phyloP scores from a whole-genome alignment of 2,329 filamentous ascomycete species.

The Pezizomycotina sp. region DNA sequence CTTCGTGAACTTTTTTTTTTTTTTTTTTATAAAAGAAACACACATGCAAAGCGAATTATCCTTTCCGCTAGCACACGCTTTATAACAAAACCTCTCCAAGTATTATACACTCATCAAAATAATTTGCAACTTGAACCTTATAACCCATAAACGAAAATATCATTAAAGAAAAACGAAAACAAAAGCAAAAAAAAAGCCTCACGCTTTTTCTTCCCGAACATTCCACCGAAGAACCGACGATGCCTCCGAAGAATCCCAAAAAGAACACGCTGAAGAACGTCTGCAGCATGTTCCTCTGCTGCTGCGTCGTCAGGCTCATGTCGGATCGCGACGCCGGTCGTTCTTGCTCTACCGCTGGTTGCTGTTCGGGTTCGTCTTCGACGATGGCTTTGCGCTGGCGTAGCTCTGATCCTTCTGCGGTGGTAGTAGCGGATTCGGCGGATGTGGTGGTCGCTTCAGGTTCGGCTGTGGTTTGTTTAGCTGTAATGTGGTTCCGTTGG shows the following conservation, averaged over 20 bases:
- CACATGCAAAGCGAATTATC: neutral
- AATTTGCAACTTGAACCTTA: neutral
- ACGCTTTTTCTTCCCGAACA: too few species aligned
- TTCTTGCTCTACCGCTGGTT: conserved; percentile 10
- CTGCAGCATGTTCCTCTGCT: conserved; percentile 11
- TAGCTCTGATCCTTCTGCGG: too few species aligned
- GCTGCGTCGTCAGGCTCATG: conserved; percentile 14
- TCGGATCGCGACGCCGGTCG: neutral
- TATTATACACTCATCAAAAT: neutral
- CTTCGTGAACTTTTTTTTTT: conserved; percentile 5
- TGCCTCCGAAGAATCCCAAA: too few species aligned
- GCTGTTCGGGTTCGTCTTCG: conserved; percentile 8
- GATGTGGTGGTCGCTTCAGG: too few species aligned
- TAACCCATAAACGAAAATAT: neutral
- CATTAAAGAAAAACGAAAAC: neutral
- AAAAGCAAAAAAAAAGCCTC: conserved; percentile 4
- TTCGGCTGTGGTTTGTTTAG: too few species aligned
- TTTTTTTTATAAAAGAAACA: conserved; percentile 1
- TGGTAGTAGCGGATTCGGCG: too few species aligned
- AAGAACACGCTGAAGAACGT: conserved; percentile 1
- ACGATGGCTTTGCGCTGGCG: too few species aligned
- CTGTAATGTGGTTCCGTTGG: too few species aligned
- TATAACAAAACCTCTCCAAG: neutral
- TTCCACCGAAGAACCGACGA: too few species aligned
- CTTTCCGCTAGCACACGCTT: conserved; percentile 10